A percentile compares a stretch with the other conserved stretches of the same genome.
These are phyloP conservation scores for Suhomyces guaymorum DNA, from an alignment of 1,139 yeast genomes.

Conservation along the genomic window DNA sequence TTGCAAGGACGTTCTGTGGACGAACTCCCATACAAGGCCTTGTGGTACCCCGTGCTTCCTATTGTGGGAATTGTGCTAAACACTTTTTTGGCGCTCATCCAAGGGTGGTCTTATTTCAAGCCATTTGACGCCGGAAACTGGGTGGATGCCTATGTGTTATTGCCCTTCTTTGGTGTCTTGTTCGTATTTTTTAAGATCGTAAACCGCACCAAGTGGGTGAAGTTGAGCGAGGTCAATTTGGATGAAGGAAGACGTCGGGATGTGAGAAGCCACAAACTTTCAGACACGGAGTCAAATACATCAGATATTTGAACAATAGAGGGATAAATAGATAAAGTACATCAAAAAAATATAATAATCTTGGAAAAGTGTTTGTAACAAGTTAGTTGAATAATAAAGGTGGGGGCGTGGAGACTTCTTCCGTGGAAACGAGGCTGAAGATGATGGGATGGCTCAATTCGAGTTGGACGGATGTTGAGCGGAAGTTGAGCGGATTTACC, in stretches of 20 bases:
- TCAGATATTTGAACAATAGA: too few species aligned
- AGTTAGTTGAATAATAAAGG: too few species aligned
- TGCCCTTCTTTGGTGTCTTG: conserved; percentile 55
- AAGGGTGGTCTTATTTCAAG: conserved; percentile 66
- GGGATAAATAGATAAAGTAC: too few species aligned
- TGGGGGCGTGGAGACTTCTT: too few species aligned
- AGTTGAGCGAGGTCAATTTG: conserved; percentile 46
- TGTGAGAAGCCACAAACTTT: conserved; percentile 6
- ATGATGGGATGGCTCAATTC: too few species aligned
- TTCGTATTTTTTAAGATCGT: conserved; percentile 43
- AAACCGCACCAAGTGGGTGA: conserved; percentile 46
- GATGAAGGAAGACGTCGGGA: conserved; percentile 43
- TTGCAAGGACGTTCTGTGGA: conserved; percentile 46
- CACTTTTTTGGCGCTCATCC: conserved; percentile 57
- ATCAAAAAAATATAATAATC: too few species aligned
- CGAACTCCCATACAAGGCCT: conserved; percentile 56
- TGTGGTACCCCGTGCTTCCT: conserved; percentile 55
- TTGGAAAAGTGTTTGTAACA: too few species aligned
- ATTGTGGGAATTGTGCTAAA: conserved; percentile 53
- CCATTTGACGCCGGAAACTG: conserved; percentile 63
- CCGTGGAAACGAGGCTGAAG: too few species aligned
- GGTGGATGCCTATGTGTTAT: conserved; percentile 64
- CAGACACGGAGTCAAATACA: not conserved
- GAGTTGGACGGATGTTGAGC: too few species aligned
- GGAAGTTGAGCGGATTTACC: too few species aligned